Conservation (phyloP, 257 asterid species). For the Osmanthus fragrans region DNA sequence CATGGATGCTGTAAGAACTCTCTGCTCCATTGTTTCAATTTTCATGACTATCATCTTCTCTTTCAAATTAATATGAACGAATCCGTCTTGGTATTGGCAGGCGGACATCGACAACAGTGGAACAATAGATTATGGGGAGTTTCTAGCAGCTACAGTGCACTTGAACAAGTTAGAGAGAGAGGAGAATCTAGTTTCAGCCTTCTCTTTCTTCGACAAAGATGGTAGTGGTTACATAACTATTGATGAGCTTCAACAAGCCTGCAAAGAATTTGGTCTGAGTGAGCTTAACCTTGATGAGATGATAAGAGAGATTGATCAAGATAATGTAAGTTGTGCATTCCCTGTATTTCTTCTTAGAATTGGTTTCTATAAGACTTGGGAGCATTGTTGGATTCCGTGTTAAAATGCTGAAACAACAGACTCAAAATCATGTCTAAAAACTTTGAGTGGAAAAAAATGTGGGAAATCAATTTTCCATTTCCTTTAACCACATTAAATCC, state of each 20-base stretch:
- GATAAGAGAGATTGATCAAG: conserved; percentile 54
- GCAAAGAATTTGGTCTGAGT: conserved; percentile 52
- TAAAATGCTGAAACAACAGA: not conserved
- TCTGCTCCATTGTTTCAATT: not conserved
- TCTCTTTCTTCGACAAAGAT: conserved; percentile 53
- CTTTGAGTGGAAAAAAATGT: not conserved
- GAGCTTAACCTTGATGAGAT: conserved; percentile 55
- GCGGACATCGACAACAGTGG: conserved; percentile 58
- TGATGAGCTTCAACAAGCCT: conserved; percentile 59
- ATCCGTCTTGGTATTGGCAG: conserved; percentile 23
- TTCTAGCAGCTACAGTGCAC: conserved; percentile 62
- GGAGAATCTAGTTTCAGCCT: conserved; percentile 54
- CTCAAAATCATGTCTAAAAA: too few species aligned
- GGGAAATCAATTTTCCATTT: not conserved
- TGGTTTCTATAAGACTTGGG: not conserved
- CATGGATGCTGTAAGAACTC: conserved; percentile 48
- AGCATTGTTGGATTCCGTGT: not conserved
- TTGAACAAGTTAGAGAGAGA: conserved; percentile 60
- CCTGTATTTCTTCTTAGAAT: not conserved
- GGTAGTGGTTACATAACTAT: conserved; percentile 60
- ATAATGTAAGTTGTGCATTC: conserved; percentile 38
- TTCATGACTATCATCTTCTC: not conserved
- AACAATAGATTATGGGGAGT: conserved; percentile 61
- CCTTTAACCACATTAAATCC: not conserved
- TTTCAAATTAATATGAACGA: not conserved